These are phyloP conservation scores for Zymoseptoria passerinii DNA, from an alignment of 2,329 filamentous ascomycete species.

Conservation along the genomic window DNA sequence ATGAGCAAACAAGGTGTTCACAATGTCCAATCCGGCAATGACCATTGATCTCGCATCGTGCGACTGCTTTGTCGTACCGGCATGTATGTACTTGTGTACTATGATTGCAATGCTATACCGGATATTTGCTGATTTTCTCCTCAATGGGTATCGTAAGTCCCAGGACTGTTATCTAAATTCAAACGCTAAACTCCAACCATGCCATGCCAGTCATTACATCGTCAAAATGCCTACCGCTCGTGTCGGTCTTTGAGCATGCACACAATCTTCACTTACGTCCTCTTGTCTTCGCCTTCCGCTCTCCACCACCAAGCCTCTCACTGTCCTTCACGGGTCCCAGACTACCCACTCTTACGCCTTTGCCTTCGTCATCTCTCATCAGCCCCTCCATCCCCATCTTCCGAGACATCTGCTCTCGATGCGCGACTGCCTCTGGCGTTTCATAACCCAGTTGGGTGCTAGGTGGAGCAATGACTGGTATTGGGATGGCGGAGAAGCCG, in stretches of 20 bases:
- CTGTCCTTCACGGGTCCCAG: constrained; percentile 27
- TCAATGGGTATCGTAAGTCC: neutral
- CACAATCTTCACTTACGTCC: neutral
- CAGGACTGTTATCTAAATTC: neutral
- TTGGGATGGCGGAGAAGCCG: constrained; percentile 11
- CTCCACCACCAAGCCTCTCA: constrained; percentile 4
- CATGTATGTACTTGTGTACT: neutral
- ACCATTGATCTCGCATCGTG: neutral
- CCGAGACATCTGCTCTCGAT: constrained; percentile 25
- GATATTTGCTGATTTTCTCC: neutral
- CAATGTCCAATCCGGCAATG: neutral
- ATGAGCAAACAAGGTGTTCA: neutral
- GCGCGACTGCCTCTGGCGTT: constrained; percentile 24
- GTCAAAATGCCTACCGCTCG: neutral
- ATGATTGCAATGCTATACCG: neutral
- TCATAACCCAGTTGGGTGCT: constrained; percentile 32
- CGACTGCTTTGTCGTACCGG: neutral
- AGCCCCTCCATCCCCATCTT: constrained; percentile 25
- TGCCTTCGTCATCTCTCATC: constrained; percentile 18
- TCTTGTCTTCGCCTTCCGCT: constrained; percentile 2
- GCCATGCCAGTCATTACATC: neutral
- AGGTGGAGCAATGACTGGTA: constrained; percentile 13
- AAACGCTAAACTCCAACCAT: neutral
- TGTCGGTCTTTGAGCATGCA: neutral
- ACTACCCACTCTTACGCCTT: constrained; percentile 17